Evolutionary conservation across 768 basidiomycete species (phyloP).

Genomic region (Tylopilus felleus): DNA sequence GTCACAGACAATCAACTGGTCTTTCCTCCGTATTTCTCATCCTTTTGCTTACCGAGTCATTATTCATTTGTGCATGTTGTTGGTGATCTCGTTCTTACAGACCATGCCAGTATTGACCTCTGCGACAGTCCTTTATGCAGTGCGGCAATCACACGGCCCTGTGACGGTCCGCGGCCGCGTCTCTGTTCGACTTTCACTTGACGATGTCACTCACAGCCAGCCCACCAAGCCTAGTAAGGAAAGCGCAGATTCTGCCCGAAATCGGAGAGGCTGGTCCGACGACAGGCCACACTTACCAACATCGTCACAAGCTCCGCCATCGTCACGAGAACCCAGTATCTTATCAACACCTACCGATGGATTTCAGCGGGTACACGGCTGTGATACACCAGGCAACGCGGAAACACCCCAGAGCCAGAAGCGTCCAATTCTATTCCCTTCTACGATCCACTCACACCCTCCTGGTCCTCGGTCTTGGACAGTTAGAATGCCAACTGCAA

Average conservation of each 20-base stretch:
- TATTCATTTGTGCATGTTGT: conserved; percentile 64
- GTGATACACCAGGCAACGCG: not conserved
- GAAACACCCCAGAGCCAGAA: conserved; percentile 1
- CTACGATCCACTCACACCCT: not conserved
- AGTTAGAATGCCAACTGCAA: conserved; percentile 14
- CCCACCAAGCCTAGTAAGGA: conserved; percentile 6
- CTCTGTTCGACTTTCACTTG: conserved; percentile 47
- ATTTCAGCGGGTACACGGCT: not conserved
- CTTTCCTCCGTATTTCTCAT: conserved; percentile 41
- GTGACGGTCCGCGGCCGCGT: conserved; percentile 53
- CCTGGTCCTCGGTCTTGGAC: conserved; percentile 13
- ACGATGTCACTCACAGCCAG: conserved; percentile 32
- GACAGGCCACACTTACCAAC: not conserved
- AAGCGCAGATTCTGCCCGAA: conserved; percentile 2
- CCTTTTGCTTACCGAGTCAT: conserved; percentile 49
- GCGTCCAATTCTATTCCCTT: conserved; percentile 4
- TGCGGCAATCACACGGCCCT: conserved; percentile 50
- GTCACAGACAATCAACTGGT: conserved; percentile 35
- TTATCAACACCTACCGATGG: not conserved
- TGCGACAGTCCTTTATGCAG: conserved; percentile 49
- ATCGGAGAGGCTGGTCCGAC: conserved; percentile 49
- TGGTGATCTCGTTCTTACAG: conserved; percentile 22
- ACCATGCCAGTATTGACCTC: conserved; percentile 4
- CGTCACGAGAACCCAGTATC: conserved; percentile 7
- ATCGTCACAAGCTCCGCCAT: not conserved